phyloP scores from a whole-genome alignment of 2,329 filamentous ascomycete genomes.

The Pleomassaria siparia region DNA sequence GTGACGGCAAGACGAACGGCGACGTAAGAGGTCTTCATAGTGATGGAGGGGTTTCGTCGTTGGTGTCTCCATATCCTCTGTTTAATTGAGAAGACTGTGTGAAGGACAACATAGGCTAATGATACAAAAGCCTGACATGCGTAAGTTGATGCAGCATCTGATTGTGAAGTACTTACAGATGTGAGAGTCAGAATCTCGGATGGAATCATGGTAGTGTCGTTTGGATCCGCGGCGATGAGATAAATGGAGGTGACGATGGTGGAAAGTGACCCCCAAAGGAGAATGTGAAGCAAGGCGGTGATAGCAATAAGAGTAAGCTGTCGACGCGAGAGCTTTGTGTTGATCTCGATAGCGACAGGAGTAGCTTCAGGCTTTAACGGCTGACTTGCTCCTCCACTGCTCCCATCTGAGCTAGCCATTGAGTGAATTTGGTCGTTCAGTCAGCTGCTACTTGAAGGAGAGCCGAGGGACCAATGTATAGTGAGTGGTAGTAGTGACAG shows the following conservation, averaged over 20 bases:
- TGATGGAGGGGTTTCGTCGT: constrained; percentile 19
- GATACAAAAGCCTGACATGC: constrained; percentile 33
- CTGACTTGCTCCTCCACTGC: constrained; percentile 23
- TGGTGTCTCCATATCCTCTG: constrained; percentile 34
- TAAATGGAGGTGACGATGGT: constrained; percentile 31
- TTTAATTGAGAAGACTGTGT: constrained; percentile 37
- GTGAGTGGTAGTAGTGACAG: background rate
- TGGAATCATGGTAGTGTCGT: constrained; percentile 31
- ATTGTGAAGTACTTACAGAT: constrained; percentile 27
- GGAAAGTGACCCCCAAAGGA: constrained; percentile 38
- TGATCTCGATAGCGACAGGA: constrained; percentile 11
- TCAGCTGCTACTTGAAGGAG: too few relatives aligned
- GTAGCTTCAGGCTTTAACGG: constrained; percentile 16
- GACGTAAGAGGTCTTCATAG: constrained; percentile 36
- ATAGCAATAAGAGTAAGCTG: constrained; percentile 37
- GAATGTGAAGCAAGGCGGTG: constrained; percentile 34
- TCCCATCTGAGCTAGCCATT: constrained; percentile 24
- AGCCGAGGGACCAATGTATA: background rate
- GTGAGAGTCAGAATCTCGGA: constrained; percentile 34
- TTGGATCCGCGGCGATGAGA: constrained; percentile 28
- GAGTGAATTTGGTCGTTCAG: constrained; percentile 12
- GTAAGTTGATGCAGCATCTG: background rate
- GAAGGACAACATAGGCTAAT: constrained; percentile 37
- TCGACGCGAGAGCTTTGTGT: constrained; percentile 26
- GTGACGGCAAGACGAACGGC: constrained; percentile 35